Percentiles rank a stretch among this genome's conserved stretches.
These are phyloP conservation scores for Papiliotrema flavescens DNA, from an alignment of 1,284 basidiomycete genomes.

Conservation along the genomic window DNA sequence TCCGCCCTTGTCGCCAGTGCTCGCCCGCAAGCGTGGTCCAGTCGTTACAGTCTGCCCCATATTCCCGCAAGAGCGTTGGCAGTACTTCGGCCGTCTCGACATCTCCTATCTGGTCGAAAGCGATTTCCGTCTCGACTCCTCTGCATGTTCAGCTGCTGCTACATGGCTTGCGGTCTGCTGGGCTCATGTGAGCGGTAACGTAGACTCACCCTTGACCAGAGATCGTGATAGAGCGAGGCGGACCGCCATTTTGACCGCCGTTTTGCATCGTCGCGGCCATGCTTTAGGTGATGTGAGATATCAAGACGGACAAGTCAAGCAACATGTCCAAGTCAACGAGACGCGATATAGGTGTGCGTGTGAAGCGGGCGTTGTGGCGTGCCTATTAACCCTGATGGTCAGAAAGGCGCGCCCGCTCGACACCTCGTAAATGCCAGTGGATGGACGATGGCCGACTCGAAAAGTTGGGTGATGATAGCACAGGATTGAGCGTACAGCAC, in stretches of 20 bases:
- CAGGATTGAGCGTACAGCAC: background rate
- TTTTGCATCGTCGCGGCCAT: background rate
- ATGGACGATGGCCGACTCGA: no score
- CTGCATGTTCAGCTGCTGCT: slow-evolving; percentile 6
- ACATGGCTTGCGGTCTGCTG: background rate
- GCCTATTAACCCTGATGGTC: no score
- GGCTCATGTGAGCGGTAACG: background rate
- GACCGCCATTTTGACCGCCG: background rate
- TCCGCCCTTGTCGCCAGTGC: slow-evolving; percentile 42
- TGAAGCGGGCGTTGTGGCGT: no score
- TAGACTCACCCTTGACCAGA: slow-evolving; percentile 33
- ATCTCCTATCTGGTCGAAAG: slow-evolving; percentile 46
- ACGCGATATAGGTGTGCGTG: background rate
- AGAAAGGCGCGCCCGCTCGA: no score
- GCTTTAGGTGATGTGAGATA: background rate
- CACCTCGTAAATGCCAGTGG: no score
- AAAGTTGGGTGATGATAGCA: no score
- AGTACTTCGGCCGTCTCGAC: slow-evolving; percentile 42
- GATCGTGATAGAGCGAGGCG: slow-evolving; percentile 20
- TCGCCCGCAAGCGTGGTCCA: slow-evolving; percentile 49
- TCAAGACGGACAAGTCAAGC: no score
- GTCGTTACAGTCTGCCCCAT: slow-evolving; percentile 45
- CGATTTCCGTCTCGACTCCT: slow-evolving; percentile 46
- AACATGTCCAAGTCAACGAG: background rate
- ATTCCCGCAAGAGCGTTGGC: slow-evolving; percentile 42